phyloP scores from a whole-genome alignment of 2,329 filamentous ascomycete species.

The Exserohilum turcica region DNA sequence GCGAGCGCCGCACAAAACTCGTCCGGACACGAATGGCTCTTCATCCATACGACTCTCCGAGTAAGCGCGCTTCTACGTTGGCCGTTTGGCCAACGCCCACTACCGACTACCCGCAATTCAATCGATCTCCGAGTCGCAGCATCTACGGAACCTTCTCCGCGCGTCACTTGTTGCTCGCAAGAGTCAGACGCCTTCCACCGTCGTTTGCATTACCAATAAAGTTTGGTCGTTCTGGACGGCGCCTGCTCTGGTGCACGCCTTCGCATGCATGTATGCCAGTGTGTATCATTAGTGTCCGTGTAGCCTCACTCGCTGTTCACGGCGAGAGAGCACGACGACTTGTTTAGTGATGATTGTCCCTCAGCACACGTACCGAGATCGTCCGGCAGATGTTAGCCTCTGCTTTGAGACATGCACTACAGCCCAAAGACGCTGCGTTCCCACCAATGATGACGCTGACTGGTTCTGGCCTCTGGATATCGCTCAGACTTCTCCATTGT shows the following conservation, averaged over 20 bases:
- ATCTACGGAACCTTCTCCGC: slow-evolving; percentile 4
- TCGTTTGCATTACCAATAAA: slow-evolving; percentile 5
- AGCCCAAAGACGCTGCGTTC: not conserved
- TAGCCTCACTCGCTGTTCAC: slow-evolving; percentile 2
- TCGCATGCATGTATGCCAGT: slow-evolving; percentile 1
- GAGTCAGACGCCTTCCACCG: not conserved
- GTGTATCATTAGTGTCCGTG: not conserved
- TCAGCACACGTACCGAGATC: too few species aligned
- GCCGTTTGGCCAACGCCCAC: slow-evolving; percentile 3
- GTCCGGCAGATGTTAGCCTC: not conserved
- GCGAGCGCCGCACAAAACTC: not conserved
- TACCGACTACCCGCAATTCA: slow-evolving; percentile 4
- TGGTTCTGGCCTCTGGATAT: not conserved
- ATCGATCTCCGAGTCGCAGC: not conserved
- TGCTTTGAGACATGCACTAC: not conserved
- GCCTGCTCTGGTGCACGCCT: not conserved
- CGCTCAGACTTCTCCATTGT: not conserved
- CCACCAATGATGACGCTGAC: not conserved
- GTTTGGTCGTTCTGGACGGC: not conserved
- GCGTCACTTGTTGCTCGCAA: not conserved
- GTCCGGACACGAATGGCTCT: not conserved
- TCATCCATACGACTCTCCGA: not conserved
- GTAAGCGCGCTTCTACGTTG: slow-evolving; percentile 10
- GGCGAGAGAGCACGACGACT: not conserved
- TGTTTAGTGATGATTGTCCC: not conserved